Conservation (phyloP, 2,329 filamentous ascomycete genomes). For the Ophiosphaerella narmari region DNA sequence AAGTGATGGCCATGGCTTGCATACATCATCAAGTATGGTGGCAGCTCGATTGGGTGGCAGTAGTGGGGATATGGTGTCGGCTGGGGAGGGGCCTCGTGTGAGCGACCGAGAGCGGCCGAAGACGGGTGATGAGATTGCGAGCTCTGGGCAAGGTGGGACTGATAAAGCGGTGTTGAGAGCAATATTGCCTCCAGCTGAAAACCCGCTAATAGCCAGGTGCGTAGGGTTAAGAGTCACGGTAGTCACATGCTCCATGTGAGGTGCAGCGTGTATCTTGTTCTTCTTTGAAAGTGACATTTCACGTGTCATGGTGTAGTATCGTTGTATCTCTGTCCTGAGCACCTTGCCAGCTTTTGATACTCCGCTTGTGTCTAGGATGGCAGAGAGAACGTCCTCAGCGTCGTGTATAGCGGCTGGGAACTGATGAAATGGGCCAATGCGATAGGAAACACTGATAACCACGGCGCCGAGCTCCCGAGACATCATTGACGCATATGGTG, state of each 20-base stretch:
- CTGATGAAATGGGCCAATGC: slow-evolving; percentile 53
- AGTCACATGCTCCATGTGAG: slow-evolving; percentile 22
- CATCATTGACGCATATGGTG: slow-evolving; percentile 54
- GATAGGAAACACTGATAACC: slow-evolving; percentile 55
- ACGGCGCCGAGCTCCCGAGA: slow-evolving; percentile 49
- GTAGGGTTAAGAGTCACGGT: slow-evolving; percentile 45
- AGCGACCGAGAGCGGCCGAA: slow-evolving; percentile 7
- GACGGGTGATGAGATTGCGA: slow-evolving; percentile 17
- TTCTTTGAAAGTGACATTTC: slow-evolving; percentile 23
- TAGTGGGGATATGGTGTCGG: slow-evolving; percentile 31
- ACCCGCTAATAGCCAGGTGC: slow-evolving; percentile 50
- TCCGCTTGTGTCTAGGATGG: slow-evolving; percentile 46
- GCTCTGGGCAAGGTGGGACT: slow-evolving; percentile 36
- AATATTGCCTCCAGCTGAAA: slow-evolving; percentile 55
- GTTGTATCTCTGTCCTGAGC: slow-evolving; percentile 42
- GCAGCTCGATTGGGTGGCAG: slow-evolving; percentile 33
- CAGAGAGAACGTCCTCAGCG: slow-evolving; percentile 52
- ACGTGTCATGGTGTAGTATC: slow-evolving; percentile 36
- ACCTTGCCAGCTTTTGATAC: slow-evolving; percentile 38
- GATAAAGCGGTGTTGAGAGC: slow-evolving; percentile 50
- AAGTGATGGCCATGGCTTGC: slow-evolving; percentile 43
- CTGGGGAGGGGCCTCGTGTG: slow-evolving; percentile 10
- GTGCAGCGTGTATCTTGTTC: slow-evolving; percentile 8
- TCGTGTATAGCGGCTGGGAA: slow-evolving; percentile 56
- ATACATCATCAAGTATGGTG: slow-evolving; percentile 38